A percentile compares a stretch with the other conserved stretches of the same genome.
Evolutionary conservation across 208 protist species (phyloP).

Genomic region (Acanthamoeba castellanii): DNA sequence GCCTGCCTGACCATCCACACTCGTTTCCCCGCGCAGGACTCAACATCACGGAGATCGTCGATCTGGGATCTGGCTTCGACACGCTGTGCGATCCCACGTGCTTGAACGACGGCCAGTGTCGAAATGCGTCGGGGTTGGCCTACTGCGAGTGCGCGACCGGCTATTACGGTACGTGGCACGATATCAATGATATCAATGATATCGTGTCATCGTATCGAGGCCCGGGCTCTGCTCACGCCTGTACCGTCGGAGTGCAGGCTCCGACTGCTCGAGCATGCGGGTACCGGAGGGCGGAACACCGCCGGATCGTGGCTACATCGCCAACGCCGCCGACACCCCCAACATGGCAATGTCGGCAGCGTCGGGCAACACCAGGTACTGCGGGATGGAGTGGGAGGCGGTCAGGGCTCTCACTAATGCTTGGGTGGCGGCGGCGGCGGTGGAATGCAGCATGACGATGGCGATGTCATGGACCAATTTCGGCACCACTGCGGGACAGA

Average conservation of each 20-base stretch:
- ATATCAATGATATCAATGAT: too few relatives aligned
- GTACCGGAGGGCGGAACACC: not conserved
- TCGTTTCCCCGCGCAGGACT: not conserved
- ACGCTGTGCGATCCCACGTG: not conserved
- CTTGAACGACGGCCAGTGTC: constrained; percentile 15
- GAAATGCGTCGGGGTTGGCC: not conserved
- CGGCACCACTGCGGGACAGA: not conserved
- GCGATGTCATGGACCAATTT: not conserved
- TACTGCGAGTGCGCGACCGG: not conserved
- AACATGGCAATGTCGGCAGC: not conserved
- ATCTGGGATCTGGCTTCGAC: not conserved
- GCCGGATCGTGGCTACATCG: not conserved
- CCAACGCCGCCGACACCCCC: not conserved
- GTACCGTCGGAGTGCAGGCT: too few relatives aligned
- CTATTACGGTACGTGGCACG: not conserved
- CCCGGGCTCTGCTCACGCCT: too few relatives aligned
- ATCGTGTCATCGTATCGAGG: too few relatives aligned
- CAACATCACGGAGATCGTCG: not conserved
- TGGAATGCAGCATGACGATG: not conserved
- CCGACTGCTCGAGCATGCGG: not conserved
- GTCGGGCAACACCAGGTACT: not conserved
- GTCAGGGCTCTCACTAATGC: too few relatives aligned
- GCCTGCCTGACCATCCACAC: too few relatives aligned
- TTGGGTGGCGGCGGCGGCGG: too few relatives aligned
- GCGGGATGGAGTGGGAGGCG: too few relatives aligned